Evolutionary conservation across 169 alveolate genomes (phyloP), one percentile per base, ranked within the genome.

Genomic region (Eimeria maxima): DNA sequence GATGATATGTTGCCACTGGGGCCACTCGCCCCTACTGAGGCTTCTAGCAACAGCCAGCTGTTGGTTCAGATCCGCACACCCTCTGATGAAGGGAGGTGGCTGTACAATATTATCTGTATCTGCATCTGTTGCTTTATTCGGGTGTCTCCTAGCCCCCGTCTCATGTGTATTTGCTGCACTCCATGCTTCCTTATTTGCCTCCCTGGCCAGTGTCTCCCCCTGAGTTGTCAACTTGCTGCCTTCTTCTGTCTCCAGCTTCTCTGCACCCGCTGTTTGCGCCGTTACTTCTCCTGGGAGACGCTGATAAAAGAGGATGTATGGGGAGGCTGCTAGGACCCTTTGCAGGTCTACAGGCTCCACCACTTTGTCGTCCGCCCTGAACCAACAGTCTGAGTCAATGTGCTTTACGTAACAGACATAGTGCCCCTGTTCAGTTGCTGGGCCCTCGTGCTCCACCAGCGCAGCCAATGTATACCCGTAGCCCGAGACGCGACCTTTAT

Each of bases 341-440:
- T 91, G 81, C 80, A 92, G n/a, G 42, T 76, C 90, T 7, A 92
- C 95, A 4, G 76, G 84, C 67, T 84, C 74, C 63, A 92, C 78
- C 7, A 78, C 65, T n/a, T 80, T 92, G 57, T 92, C 95, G 47
- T 92, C 95, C 1, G 95, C 95, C 44, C 88, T 53, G 69, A 78
- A 92, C 95, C 95, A 92, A 24, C 63, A 47, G 38, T 86, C 92
- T 13, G 92, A 29, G 50, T 65, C 92, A 22, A 80, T 29, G 84
- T 92, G 95, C 84, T 92, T 92, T 10, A 92, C 92, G 57, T 92
- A 92, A 38, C 95, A 92, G 67, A 92, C 92, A 73, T 92, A 92
- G 73, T 92, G 95, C 53, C 95, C 95, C 57, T 92, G 95, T 33
- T 92, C 95, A 8, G 92, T 92, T 1, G 95, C 95, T 4, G 90